These are phyloP conservation scores for Gigaspora rosea DNA, from an alignment of 192 early-diverging fungal species.

Conservation along the genomic window DNA sequence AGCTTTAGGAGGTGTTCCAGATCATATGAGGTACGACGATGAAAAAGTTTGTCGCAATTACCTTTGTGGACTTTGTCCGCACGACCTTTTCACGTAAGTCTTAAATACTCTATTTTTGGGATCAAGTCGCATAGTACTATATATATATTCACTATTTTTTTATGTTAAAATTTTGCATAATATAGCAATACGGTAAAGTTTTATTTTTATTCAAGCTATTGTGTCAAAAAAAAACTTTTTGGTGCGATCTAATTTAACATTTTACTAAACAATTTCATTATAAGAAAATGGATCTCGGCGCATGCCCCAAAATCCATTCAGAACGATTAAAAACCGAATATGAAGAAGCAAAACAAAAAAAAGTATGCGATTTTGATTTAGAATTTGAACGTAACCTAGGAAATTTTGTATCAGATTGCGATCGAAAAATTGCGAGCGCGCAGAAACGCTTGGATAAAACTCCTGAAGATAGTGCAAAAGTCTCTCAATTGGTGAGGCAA, in stretches of 20 bases:
- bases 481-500: slow-evolving; percentile 13
- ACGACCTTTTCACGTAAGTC: slow-evolving; percentile 50
- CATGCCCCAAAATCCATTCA: slow-evolving; percentile 50
- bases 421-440: slow-evolving; percentile 49
- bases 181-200: slow-evolving; percentile 22
- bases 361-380: slow-evolving; percentile 37
- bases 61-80: slow-evolving; percentile 53
- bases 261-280: no score
- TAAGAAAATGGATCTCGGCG: slow-evolving; percentile 56
- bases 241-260: no score
- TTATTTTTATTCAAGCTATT: not conserved
- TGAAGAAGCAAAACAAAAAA: slow-evolving; percentile 36
- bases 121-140: no score
- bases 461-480: slow-evolving; percentile 43
- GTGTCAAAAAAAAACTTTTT: not conserved
- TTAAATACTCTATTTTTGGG: not conserved
- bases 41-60: slow-evolving; percentile 47
- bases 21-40: slow-evolving; percentile 47
- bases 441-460: slow-evolving; percentile 55
- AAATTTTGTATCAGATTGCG: slow-evolving; percentile 52
- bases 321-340: slow-evolving; percentile 54
- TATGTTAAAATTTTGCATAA: no score
- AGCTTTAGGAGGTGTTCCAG: slow-evolving; percentile 49
- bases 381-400: slow-evolving; percentile 49
- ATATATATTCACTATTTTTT: no score